These are phyloP conservation scores for Alternaria gansuensis DNA, from an alignment of 2,329 filamentous ascomycete species.

Conservation along the genomic window DNA sequence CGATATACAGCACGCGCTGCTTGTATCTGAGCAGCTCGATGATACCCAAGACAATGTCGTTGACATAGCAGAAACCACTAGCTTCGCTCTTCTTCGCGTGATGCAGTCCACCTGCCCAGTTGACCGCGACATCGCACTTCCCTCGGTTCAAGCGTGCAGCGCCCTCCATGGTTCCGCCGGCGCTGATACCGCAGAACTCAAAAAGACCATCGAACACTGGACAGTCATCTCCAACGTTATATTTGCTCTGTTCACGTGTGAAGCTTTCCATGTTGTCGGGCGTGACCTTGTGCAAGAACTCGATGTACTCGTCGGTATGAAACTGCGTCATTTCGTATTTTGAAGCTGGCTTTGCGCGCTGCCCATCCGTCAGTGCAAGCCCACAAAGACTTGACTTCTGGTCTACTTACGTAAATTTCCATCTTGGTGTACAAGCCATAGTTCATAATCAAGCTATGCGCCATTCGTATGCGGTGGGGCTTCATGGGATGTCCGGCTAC, in stretches of 20 bases:
- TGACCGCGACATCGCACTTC: conserved; percentile 72
- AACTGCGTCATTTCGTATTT: conserved; percentile 78
- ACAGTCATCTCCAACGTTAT: conserved; percentile 71
- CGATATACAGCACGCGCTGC: conserved; percentile 90
- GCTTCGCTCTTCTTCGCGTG: conserved; percentile 96
- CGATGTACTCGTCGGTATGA: conserved; percentile 76
- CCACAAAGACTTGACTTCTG: conserved; percentile 10
- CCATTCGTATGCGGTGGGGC: conserved; percentile 73
- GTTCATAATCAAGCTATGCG: conserved; percentile 72
- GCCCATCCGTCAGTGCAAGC: conserved; percentile 23
- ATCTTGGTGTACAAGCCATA: conserved; percentile 77
- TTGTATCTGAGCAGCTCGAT: conserved; percentile 85
- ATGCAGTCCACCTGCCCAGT: conserved; percentile 88
- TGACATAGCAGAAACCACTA: conserved; percentile 98
- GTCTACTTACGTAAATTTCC: conserved; percentile 69
- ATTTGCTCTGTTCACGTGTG: conserved; percentile 84
- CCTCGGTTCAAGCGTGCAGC: conserved; percentile 72
- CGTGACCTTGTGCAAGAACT: conserved; percentile 83
- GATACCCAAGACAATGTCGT: conserved; percentile 93
- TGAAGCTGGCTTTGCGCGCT: conserved; percentile 62
- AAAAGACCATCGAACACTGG: conserved; percentile 76
- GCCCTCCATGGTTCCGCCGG: conserved; percentile 75
- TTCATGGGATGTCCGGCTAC: conserved; percentile 77
- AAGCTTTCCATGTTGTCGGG: conserved; percentile 98
- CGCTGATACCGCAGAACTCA: conserved; percentile 75